phyloP scores from a whole-genome alignment of 495 filamentous ascomycete genomes.

The Penicillium paradoxum region DNA sequence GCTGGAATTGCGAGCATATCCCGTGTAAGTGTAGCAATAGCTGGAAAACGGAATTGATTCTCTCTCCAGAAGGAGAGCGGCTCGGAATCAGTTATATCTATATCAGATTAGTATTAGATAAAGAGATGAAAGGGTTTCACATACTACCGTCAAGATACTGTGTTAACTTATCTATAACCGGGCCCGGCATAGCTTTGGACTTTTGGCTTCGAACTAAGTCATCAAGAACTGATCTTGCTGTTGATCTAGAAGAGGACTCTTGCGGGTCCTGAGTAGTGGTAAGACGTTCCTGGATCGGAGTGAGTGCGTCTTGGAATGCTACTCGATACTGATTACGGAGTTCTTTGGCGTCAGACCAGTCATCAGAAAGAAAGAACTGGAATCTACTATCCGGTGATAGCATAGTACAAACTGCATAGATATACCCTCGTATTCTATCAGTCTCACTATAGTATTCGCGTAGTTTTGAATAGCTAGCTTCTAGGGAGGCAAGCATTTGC shows the following conservation, averaged over 20 bases:
- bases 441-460: constrained; percentile 6
- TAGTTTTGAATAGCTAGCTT: constrained; percentile 1
- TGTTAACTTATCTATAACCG: constrained; percentile 9
- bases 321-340: too few species aligned
- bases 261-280: too few species aligned
- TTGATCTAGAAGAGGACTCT: too few species aligned
- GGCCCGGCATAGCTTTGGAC: too few species aligned
- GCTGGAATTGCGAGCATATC: constrained; percentile 1
- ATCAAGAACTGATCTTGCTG: too few species aligned
- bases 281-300: too few species aligned
- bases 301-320: too few species aligned
- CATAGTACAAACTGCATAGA: constrained; percentile 17
- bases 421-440: not conserved
- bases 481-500: constrained; percentile 1
- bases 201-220: too few species aligned
- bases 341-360: not conserved
- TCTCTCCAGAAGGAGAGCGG: too few species aligned
- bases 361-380: too few species aligned
- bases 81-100: not conserved
- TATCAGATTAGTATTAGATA: too few species aligned
- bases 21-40: not conserved
- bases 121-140: not conserved
- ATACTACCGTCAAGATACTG: not conserved
- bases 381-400: not conserved
- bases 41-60: not conserved